Evolutionary conservation across 2,329 filamentous ascomycete genomes (phyloP).

Genomic region (Scortechinia acanthostroma): DNA sequence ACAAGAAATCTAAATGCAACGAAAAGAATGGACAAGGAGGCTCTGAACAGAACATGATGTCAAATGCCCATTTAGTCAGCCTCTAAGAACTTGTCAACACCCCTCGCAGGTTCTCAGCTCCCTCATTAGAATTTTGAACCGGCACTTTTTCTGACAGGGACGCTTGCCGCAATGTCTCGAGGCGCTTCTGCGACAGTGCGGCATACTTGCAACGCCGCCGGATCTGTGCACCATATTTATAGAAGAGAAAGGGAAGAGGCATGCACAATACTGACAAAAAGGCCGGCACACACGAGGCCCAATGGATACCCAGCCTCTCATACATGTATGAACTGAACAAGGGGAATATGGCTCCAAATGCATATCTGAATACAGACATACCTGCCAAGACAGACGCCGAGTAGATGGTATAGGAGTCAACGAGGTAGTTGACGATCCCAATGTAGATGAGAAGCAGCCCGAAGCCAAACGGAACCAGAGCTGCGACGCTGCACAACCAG

Average conservation of each 20-base stretch:
- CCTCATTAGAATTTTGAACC: too few relatives aligned
- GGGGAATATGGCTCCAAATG: conserved; percentile 35
- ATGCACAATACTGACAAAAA: conserved; percentile 33
- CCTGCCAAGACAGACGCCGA: conserved; percentile 23
- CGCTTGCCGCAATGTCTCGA: neutral
- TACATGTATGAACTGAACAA: conserved; percentile 36
- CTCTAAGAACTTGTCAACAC: too few relatives aligned
- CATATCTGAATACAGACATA: conserved; percentile 32
- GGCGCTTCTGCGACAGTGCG: neutral
- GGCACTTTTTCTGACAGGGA: neutral
- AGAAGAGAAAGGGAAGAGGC: conserved; percentile 32
- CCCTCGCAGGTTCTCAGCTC: neutral
- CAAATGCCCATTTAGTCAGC: too few relatives aligned
- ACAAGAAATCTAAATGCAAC: too few relatives aligned
- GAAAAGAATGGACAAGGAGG: too few relatives aligned
- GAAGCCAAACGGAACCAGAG: conserved; percentile 31
- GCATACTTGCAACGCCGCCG: conserved; percentile 27
- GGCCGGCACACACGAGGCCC: conserved; percentile 33
- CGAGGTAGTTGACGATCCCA: conserved; percentile 23
- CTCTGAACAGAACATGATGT: too few relatives aligned
- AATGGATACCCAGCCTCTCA: conserved; percentile 27
- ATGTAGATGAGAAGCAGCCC: conserved; percentile 22
- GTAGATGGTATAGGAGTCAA: conserved; percentile 18
- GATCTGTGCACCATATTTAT: conserved; percentile 26
- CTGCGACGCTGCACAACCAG: conserved; percentile 26